These are phyloP conservation scores for Microascus cirrosus DNA, from an alignment of 2,329 filamentous ascomycete genomes.

Conservation along the genomic window DNA sequence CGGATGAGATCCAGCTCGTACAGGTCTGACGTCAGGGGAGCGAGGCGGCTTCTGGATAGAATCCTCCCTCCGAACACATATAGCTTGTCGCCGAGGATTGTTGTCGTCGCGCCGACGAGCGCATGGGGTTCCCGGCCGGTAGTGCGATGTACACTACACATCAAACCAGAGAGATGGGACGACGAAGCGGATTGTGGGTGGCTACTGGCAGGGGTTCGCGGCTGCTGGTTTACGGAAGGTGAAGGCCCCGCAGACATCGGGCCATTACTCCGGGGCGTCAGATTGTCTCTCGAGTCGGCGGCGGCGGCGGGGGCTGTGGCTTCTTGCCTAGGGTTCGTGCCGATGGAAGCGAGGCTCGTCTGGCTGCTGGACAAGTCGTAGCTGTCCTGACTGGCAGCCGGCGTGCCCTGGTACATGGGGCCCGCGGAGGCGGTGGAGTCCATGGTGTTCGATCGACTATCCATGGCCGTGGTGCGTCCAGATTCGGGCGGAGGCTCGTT, in stretches of 20 bases:
- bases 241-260: slow-evolving; percentile 44
- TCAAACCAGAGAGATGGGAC: slow-evolving; percentile 51
- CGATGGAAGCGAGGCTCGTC: slow-evolving; percentile 28
- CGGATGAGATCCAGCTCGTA: slow-evolving; percentile 89
- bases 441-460: slow-evolving; percentile 35
- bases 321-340: slow-evolving; percentile 24
- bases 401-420: slow-evolving; percentile 22
- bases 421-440: slow-evolving; percentile 25
- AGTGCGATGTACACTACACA: slow-evolving; percentile 69
- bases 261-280: slow-evolving; percentile 41
- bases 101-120: slow-evolving; percentile 88
- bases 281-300: slow-evolving; percentile 25
- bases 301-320: slow-evolving; percentile 23
- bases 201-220: slow-evolving; percentile 7
- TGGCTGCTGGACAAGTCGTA: slow-evolving; percentile 34
- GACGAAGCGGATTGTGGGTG: slow-evolving; percentile 27
- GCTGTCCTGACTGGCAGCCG: slow-evolving; percentile 15
- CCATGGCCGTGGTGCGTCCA: slow-evolving; percentile 14
- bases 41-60: slow-evolving; percentile 69
- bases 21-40: slow-evolving; percentile 74
- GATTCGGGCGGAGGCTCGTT: not conserved
- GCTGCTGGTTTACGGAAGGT: slow-evolving; percentile 31
- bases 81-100: slow-evolving; percentile 86
- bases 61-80: slow-evolving; percentile 93
- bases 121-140: slow-evolving; percentile 87